Base-by-base conservation (phyloP, 768 basidiomycete species). In the Boletus reticulatus region DNA sequence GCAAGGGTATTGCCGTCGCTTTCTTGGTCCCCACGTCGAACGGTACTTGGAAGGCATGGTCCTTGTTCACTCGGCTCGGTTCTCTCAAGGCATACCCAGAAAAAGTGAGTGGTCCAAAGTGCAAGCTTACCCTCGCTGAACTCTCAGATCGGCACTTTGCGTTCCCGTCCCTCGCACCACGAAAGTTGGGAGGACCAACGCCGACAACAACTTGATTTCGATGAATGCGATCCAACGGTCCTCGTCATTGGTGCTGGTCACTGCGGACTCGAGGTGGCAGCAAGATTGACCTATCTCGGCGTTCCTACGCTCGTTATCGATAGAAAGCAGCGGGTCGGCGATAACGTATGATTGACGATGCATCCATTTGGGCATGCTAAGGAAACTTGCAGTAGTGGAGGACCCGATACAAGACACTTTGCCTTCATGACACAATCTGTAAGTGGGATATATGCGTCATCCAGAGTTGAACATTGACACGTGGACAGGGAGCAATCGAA, bases 181-280 rank as follows among this genome's bases (percentile, higher is more conserved):
- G 80, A 78, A 4, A 70, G 73, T 52, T 87, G 86, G 86, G 73
- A 75, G 48, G 72, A 74, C 20, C 67, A 72, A 22, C 75, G 83
- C 34, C 67, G 64, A 43, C 65, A 65, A 11, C 76, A 80, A 57
- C 51, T 64, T 8, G 73, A 76, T 27, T 84, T 84, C 60, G 72
- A 71, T 32, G 76, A 76, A 20, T 60, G 57, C 12, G 74, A 79
- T 36, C 86, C 85, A 0, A 75, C 75, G 2, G 88, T 89, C 8
- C 71, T 89, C 39, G 68, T 89, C 43, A 73, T 87, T 20, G 84
- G 85, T 10, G 85, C 78, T 4, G 85, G 85, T 1, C 89, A 88
- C 54, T 79, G 80, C 58, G 89, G 88, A 4, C 69, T 92, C 42
- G 80, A 75, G 37, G 62, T 83, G 2, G 87, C 87, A 0, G 84